A percentile compares a stretch with the other conserved stretches of the same genome.
Evolutionary conservation across 169 alveolate genomes (phyloP).

Genomic region (Eimeria acervulina): DNA sequence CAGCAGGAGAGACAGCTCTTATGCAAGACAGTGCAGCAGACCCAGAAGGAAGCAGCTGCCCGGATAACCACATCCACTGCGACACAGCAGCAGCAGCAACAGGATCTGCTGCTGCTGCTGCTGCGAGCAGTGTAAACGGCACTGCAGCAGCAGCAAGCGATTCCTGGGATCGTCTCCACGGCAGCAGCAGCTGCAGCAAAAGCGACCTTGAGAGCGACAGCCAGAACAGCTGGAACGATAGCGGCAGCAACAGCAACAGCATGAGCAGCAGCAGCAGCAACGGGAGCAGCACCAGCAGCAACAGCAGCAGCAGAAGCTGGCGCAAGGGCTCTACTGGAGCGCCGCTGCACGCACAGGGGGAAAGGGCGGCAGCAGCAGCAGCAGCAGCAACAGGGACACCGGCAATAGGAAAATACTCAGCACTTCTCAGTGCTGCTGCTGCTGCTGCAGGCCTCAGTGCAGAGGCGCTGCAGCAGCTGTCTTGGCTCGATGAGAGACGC

Average conservation of each 20-base stretch:
- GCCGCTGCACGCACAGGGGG: not conserved
- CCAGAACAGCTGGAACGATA: conserved; percentile 3
- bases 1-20: not conserved
- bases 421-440: not conserved
- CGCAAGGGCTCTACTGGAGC: not conserved
- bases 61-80: not conserved
- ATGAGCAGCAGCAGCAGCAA: conserved; percentile 18
- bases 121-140: not conserved
- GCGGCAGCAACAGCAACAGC: conserved; percentile 41
- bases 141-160: conserved; percentile 36
- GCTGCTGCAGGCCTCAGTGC: too few species aligned
- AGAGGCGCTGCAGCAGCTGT: conserved; percentile 48
- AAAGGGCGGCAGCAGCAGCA: conserved; percentile 18
- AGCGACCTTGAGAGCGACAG: not conserved
- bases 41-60: conserved; percentile 16
- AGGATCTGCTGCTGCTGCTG: too few species aligned
- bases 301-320: too few species aligned
- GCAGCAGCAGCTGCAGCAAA: not conserved
- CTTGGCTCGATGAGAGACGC: conserved; percentile 54
- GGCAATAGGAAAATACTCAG: conserved; percentile 23
- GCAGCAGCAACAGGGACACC: conserved; percentile 12
- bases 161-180: not conserved
- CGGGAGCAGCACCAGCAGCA: conserved; percentile 43
- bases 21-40: not conserved
- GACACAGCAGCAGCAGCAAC: not conserved